Evolutionary conservation across 2,329 filamentous ascomycete genomes (phyloP).

Genomic region (Plectosphaerella plurivora): DNA sequence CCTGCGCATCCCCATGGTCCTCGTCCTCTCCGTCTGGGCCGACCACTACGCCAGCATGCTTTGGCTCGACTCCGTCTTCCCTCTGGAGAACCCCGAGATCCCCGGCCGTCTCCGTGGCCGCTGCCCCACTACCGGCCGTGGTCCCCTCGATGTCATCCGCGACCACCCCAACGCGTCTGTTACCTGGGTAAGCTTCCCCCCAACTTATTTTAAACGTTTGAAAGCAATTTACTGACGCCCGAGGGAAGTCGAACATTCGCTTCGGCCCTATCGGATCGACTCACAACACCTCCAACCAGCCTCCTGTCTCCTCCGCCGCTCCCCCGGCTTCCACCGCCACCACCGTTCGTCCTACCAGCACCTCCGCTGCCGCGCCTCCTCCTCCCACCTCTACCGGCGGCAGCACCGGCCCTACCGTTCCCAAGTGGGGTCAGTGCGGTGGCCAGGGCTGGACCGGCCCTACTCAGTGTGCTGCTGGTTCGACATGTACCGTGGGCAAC

Average conservation of each 20-base stretch:
- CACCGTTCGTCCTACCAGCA: slow-evolving; percentile 5
- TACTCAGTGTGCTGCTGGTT: slow-evolving; percentile 26
- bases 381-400: slow-evolving; percentile 2
- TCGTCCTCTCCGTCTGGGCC: slow-evolving; percentile 58
- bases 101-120: slow-evolving; percentile 41
- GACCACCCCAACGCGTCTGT: slow-evolving; percentile 33
- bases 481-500: too few species aligned
- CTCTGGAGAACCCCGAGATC: slow-evolving; percentile 20
- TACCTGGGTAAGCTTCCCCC: slow-evolving; percentile 20
- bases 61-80: slow-evolving; percentile 59
- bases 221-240: too few species aligned
- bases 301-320: not conserved
- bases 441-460: slow-evolving; percentile 28
- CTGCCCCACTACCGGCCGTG: slow-evolving; percentile 38
- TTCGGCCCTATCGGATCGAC: slow-evolving; percentile 43
- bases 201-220: too few species aligned
- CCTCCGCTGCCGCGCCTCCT: slow-evolving; percentile 1
- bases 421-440: slow-evolving; percentile 32
- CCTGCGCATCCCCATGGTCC: slow-evolving; percentile 52
- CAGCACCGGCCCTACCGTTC: slow-evolving; percentile 8
- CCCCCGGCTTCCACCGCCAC: not conserved
- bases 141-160: slow-evolving; percentile 36
- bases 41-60: slow-evolving; percentile 60
- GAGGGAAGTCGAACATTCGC: slow-evolving; percentile 49
- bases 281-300: slow-evolving; percentile 1